Percentiles rank a stretch among this genome's conserved stretches.
phyloP scores from a whole-genome alignment of 768 basidiomycete species.

The Scleroderma citrinum region DNA sequence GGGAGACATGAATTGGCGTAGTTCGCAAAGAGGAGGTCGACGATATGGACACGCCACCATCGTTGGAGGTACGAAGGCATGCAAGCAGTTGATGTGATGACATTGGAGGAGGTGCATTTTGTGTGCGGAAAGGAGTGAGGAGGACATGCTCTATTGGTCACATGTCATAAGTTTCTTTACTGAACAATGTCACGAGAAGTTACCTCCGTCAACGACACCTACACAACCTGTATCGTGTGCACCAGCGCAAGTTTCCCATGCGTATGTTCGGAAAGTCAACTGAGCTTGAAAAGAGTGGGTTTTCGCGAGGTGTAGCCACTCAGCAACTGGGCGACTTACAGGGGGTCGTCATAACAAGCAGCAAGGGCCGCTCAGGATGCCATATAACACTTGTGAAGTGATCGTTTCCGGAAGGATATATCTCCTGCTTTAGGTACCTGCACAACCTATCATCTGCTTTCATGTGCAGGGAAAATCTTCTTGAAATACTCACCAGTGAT shows the following conservation, averaged over 20 bases:
- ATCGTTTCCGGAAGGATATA: conserved; percentile 44
- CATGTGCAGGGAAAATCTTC: neutral
- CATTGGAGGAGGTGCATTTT: conserved; percentile 99
- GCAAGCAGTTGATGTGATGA: conserved; percentile 50
- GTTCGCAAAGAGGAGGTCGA: conserved; percentile 7
- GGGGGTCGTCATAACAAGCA: conserved; percentile 58
- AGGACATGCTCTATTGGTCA: conserved; percentile 54
- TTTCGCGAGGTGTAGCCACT: neutral
- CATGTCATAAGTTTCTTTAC: neutral
- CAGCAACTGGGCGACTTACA: conserved; percentile 38
- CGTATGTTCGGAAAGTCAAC: conserved; percentile 56
- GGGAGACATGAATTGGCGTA: conserved; percentile 63
- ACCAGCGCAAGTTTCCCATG: conserved; percentile 76
- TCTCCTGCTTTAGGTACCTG: conserved; percentile 93
- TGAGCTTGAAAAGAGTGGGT: conserved; percentile 31
- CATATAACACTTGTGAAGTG: conserved; percentile 74
- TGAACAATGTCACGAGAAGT: conserved; percentile 20
- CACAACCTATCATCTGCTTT: conserved; percentile 2
- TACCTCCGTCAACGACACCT: conserved; percentile 86
- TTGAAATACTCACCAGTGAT: conserved; percentile 64
- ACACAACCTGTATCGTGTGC: conserved; percentile 81
- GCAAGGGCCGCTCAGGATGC: conserved; percentile 79
- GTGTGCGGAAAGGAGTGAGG: conserved; percentile 87
- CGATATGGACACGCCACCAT: neutral
- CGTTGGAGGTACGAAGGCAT: conserved; percentile 3